Evolutionary conservation across 2,329 filamentous ascomycete genomes (phyloP), one percentile per base, ranked within the genome.

Genomic region (Meredithiella fracta): DNA sequence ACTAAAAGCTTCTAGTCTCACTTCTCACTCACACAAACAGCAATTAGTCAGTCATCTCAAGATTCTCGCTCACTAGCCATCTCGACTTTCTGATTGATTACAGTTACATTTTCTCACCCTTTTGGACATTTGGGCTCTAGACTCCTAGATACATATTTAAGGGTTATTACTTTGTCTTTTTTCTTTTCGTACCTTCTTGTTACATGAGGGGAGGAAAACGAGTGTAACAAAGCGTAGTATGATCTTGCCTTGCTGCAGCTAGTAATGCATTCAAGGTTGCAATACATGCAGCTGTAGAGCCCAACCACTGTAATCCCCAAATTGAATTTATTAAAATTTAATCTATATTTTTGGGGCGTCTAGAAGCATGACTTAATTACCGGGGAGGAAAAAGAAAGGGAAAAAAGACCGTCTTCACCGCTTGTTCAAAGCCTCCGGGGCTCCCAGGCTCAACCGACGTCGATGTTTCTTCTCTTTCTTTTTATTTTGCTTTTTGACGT

Each of bases 381-480:
- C n/a, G n/a, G n/a, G n/a, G n/a, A n/a, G n/a, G n/a, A n/a, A n/a
- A n/a, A 34, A 34, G 11, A 34, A 5, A 34, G 20, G 40, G 8
- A 44, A 44, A 44, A 44, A 44, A 15, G 40, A 9, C 40, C 20
- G 15, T 22, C 40, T 44, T 44, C 55, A 57, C 55, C 55, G 55
- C 55, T 57, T 57, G 40, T 57, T 57, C 51, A 57, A 57, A 57
- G 55, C 40, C 38, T 54, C 51, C 51, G 42, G 42, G 51, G 11
- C 38, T 26, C 51, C 55, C 51, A 53, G 44, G 51, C 55, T 22
- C 42, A 57, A n/a, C 5, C 49, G 31, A 42, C 51, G 14, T 38
- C 42, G 31, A 57, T 22, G 29, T 57, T 55, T 56, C 54, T 44
- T 44, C 44, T 57, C 55, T 57, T 53, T 57, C 42, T 53, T 50